Base-by-base conservation (phyloP, 2,329 filamentous ascomycete species). In the Talaromyces funiculosus region DNA sequence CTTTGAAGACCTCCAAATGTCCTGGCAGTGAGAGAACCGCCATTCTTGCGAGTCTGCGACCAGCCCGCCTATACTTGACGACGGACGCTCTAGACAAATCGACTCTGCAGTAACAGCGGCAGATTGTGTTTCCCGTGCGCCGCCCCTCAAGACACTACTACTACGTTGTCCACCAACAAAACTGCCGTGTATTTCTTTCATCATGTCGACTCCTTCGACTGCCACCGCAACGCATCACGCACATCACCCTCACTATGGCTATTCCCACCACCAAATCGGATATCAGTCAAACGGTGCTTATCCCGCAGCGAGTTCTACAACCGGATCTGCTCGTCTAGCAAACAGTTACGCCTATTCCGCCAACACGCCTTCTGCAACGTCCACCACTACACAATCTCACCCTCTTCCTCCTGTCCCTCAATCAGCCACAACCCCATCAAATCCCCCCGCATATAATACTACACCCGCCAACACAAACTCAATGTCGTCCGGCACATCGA, bases 121-220 rank as follows among this genome's bases (percentile, higher is more conserved):
- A 38, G 29, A 37, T 14, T 53, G 51, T 54, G 20, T 54, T 40
- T 54, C 51, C 51, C 51, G 51, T 40, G 51, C 51, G 51, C 51
- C 51, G 51, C 51, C 51, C 47, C 51, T 24, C 33, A 24, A 38
- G 20, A 38, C 29, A 53, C 31, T 24, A 33, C 47, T 37, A 53
- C 43, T 45, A 29, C 24, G 9, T 29, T 29, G 24, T 37, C 51
- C 31, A 29, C 31, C 51, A 37, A 38, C 51, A 26, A 24, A 38
- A 37, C 33, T 38, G 31, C 51, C 47, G 47, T 33, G 47, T 20
- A 29, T 31, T 24, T 58, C 61, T 69, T 65, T 54, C 70, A 73
- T 65, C 74, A 92, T 93, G 90, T 92, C 90, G 81, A 92, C 89
- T 68, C 89, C 90, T 67, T 90, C 89, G 64, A 89, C 87, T 71